A percentile compares a stretch with the other conserved stretches of the same genome.
These are phyloP conservation scores for Suillus placidus DNA, from an alignment of 768 basidiomycete species.

Conservation along the genomic window DNA sequence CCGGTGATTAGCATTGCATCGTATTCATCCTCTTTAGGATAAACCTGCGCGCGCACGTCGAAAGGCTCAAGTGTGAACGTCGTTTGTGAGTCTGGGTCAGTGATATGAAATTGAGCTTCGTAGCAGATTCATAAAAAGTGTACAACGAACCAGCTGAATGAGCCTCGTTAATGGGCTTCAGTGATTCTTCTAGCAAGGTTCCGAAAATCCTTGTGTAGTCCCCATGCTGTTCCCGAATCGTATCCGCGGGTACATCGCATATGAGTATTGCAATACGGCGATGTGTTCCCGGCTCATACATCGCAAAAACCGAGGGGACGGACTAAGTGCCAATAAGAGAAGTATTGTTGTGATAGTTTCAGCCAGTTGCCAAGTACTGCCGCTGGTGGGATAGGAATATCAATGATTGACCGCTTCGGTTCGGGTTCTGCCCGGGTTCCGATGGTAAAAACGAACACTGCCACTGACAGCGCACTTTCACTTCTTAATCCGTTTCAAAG, in stretches of 20 bases:
- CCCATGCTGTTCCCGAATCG: constrained; percentile 50
- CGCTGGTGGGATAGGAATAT: too few relatives aligned
- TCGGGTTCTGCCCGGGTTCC: neutral
- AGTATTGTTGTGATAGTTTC: neutral
- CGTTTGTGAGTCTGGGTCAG: constrained; percentile 13
- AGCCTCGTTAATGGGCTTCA: constrained; percentile 20
- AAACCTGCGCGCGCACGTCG: constrained; percentile 65
- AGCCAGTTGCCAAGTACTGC: too few relatives aligned
- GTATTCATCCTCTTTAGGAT: constrained; percentile 61
- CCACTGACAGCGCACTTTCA: neutral
- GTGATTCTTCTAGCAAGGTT: constrained; percentile 43
- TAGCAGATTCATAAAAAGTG: too few relatives aligned
- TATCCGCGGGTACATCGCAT: constrained; percentile 59
- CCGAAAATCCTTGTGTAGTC: constrained; percentile 60
- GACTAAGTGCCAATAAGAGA: neutral
- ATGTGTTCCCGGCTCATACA: neutral
- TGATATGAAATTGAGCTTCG: neutral
- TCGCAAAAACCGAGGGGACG: neutral
- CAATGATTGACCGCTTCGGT: neutral
- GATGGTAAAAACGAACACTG: constrained; percentile 5
- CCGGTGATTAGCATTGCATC: constrained; percentile 81
- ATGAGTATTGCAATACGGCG: constrained; percentile 54
- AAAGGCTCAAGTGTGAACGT: constrained; percentile 65
- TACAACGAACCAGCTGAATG: constrained; percentile 13
- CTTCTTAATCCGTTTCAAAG: constrained; percentile 4